These are phyloP conservation scores for Didymella exigua DNA, from an alignment of 2,329 filamentous ascomycete genomes.

Conservation along the genomic window DNA sequence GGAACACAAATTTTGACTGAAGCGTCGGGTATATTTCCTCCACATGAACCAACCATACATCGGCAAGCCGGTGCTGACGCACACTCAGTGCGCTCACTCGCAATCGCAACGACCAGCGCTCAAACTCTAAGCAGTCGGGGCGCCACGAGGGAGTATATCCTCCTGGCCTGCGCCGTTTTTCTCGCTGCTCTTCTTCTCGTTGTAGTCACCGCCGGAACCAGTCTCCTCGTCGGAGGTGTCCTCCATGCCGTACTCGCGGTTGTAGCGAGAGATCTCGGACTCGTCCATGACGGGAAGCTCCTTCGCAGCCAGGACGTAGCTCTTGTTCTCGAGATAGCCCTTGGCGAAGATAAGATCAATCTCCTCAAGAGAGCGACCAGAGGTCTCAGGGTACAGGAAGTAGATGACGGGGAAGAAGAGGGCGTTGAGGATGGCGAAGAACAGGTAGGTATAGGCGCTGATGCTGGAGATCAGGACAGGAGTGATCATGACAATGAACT, in stretches of 20 bases:
- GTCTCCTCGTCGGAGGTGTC: conserved; percentile 41
- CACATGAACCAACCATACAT: conserved; percentile 15
- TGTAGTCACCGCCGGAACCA: conserved; percentile 32
- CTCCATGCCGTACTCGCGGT: conserved; percentile 42
- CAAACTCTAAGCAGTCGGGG: conserved; percentile 5
- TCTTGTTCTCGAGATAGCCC: conserved; percentile 44
- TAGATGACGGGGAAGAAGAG: conserved; percentile 59
- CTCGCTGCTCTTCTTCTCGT: conserved; percentile 30
- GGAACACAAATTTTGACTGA: conserved; percentile 23
- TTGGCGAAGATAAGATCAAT: conserved; percentile 58
- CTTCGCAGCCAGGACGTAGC: conserved; percentile 46
- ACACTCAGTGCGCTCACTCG: conserved; percentile 21
- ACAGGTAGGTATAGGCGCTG: conserved; percentile 51
- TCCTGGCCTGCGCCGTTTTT: conserved; percentile 19
- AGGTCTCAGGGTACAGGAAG: conserved; percentile 64
- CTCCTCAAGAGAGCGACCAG: conserved; percentile 57
- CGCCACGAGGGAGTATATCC: conserved; percentile 27
- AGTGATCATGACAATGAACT: conserved; percentile 51
- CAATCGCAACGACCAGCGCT: conserved; percentile 25
- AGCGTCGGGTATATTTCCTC: conserved; percentile 36
- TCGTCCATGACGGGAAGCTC: conserved; percentile 45
- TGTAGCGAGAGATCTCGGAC: conserved; percentile 41
- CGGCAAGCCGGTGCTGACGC: conserved; percentile 22
- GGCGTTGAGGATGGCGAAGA: conserved; percentile 60
- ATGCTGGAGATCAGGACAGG: conserved; percentile 48